Evolutionary conservation across 768 basidiomycete species (phyloP), one percentile per base, ranked within the genome.

Genomic region (Epithele typhae): DNA sequence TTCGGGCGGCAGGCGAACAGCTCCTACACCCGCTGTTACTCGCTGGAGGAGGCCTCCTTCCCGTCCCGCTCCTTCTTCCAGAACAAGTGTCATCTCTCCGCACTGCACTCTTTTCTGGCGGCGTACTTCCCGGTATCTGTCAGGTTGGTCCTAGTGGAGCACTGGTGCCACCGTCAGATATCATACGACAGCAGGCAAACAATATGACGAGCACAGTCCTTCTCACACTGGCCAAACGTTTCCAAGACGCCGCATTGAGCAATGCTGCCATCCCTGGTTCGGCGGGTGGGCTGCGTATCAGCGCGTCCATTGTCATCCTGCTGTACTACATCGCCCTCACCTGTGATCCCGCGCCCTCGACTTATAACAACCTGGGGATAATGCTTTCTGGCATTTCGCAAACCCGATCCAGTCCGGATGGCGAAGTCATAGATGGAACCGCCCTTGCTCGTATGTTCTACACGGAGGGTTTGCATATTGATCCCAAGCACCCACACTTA

Each of bases 311-410:
- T 24, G 58, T 68, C 37, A 65, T 77, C 8, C 43, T 77, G 36
- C 61, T 77, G 40, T 76, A 77, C 51, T 77, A 77, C 56, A 55
- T 76, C 21, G 71, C 76, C 0, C 60, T 75, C 1, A 65, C 73
- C 1, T 61, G 76, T 27, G 63, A 64, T 49, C 74, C 74, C 4
- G 67, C 68, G 11, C 67, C 76, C 2, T 70, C 72, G 23, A 72
- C 70, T 19, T 68, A 71, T 60, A 77, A 77, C 52, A 76, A 77
- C 45, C 68, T 76, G 24, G 76, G 76, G 15, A 74, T 77, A 45
- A 56, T 77, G 22, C 54, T 77, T 8, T 71, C 74, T 15, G 59
- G 65, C 3, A 55, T 74, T 35, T 59, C 60, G 18, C 39, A 55
- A 10, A 35, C 55, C 2, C 49, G 58, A 5, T 52, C 59, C 2